Evolutionary conservation across 208 protist genomes (phyloP).

Genomic region (Leishmania gerbilli): DNA sequence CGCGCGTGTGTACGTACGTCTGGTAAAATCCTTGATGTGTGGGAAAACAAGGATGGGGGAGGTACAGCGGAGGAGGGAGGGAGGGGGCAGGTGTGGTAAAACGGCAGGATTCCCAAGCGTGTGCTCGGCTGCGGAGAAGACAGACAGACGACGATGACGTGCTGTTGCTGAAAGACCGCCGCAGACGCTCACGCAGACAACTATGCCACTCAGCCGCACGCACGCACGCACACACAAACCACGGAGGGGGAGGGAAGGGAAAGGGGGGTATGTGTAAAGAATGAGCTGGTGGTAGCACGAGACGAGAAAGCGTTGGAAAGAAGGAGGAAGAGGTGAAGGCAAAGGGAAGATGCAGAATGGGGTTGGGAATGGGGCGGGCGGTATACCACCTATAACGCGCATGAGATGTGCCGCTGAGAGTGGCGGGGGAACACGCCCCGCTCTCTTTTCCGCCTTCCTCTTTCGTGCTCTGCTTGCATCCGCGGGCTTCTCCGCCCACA

Average conservation of each 20-base stretch:
- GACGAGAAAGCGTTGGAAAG: not conserved
- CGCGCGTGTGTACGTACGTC: not conserved
- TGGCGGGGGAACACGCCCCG: not conserved
- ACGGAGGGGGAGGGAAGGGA: not conserved
- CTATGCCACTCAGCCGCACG: not conserved
- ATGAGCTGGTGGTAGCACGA: not conserved
- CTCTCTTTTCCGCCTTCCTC: not conserved
- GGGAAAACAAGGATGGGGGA: not conserved
- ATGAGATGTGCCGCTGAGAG: not conserved
- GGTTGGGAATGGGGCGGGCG: slow-evolving; percentile 1
- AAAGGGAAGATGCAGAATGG: slow-evolving; percentile 11
- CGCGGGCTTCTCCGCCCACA: not conserved
- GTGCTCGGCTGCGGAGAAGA: not conserved
- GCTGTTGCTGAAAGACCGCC: not conserved
- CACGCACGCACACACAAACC: not conserved
- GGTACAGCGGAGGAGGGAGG: too few species aligned
- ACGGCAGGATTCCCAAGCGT: not conserved
- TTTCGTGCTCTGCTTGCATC: too few species aligned
- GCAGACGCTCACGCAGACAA: not conserved
- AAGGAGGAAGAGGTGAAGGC: slow-evolving; percentile 16
- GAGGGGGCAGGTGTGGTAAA: not conserved
- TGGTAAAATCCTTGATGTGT: not conserved
- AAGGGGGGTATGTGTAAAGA: not conserved
- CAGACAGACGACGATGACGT: not conserved
- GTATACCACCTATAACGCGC: not conserved